Conservation (phyloP, 1,139 yeast species). For the Suhomyces chickasaworum region DNA sequence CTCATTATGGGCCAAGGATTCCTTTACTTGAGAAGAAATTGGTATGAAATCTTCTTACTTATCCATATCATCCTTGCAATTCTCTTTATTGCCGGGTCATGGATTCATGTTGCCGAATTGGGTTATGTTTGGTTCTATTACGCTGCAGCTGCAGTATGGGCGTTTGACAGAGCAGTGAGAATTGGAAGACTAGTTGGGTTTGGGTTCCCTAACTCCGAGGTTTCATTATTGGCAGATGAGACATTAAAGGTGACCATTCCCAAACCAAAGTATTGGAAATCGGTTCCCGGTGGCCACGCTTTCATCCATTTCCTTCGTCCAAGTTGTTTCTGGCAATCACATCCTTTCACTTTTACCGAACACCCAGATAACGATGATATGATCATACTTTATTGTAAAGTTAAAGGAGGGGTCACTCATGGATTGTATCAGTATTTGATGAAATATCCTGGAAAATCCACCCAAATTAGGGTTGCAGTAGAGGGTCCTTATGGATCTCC, state of each 20-base stretch:
- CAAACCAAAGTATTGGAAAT: conserved; percentile 42
- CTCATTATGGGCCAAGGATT: conserved; percentile 40
- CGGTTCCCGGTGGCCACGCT: conserved; percentile 55
- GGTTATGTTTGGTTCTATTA: conserved; percentile 45
- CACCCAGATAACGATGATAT: conserved; percentile 22
- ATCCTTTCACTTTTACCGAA: conserved; percentile 38
- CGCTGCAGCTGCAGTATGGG: conserved; percentile 47
- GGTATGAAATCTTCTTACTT: conserved; percentile 47
- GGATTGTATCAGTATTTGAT: conserved; percentile 28
- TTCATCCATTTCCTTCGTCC: conserved; percentile 46
- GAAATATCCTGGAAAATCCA: conserved; percentile 26
- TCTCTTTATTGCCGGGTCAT: conserved; percentile 43
- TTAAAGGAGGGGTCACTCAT: conserved; percentile 41
- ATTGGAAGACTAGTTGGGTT: conserved; percentile 34
- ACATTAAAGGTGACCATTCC: conserved; percentile 45
- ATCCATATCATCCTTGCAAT: conserved; percentile 45
- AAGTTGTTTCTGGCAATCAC: conserved; percentile 41
- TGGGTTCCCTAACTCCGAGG: conserved; percentile 42
- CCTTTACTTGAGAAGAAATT: conserved; percentile 39
- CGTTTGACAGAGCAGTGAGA: conserved; percentile 44
- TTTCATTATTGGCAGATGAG: conserved; percentile 38
- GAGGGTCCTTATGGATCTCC: conserved; percentile 53
- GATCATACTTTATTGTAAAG: conserved; percentile 35
- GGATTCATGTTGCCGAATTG: conserved; percentile 42
- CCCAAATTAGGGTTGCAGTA: conserved; percentile 36